Evolutionary conservation across 352 stramenopile genomes (phyloP).

Genomic region (Paralagenidium karlingii): DNA sequence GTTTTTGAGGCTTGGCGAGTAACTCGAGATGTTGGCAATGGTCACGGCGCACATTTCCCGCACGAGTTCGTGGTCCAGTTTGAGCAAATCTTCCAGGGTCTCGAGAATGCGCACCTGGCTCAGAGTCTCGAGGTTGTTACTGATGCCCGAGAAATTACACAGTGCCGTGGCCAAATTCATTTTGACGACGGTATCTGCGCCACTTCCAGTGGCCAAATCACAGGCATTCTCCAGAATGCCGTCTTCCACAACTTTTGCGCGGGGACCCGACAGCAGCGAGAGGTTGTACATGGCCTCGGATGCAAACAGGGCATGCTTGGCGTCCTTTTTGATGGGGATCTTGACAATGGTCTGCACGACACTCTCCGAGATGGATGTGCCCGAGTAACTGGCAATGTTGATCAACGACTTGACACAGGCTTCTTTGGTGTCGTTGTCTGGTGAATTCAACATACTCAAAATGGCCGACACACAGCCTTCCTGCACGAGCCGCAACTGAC

Average conservation of each 20-base stretch:
- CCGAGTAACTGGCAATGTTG: constrained; percentile 66
- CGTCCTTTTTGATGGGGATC: constrained; percentile 55
- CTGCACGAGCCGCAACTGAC: constrained; percentile 59
- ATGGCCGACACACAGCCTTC: constrained; percentile 75
- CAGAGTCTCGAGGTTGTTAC: constrained; percentile 50
- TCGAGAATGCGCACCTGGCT: constrained; percentile 56
- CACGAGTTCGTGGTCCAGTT: constrained; percentile 49
- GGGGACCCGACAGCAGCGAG: constrained; percentile 47
- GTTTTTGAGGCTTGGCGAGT: constrained; percentile 45
- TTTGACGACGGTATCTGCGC: constrained; percentile 25
- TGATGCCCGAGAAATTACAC: constrained; percentile 65
- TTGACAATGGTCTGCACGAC: constrained; percentile 72
- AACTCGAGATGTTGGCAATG: constrained; percentile 64
- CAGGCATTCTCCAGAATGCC: constrained; percentile 68
- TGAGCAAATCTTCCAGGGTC: constrained; percentile 61
- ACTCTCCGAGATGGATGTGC: constrained; percentile 42
- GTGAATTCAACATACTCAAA: constrained; percentile 73
- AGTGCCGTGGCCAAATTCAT: constrained; percentile 53
- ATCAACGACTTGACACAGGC: constrained; percentile 76
- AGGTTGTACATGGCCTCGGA: constrained; percentile 68
- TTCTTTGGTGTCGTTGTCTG: constrained; percentile 70
- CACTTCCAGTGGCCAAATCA: constrained; percentile 28
- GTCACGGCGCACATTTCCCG: constrained; percentile 56
- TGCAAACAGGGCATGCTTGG: constrained; percentile 34
- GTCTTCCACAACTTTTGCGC: constrained; percentile 65